Evolutionary conservation across 1,284 basidiomycete species (phyloP), one percentile per base, ranked within the genome.

Genomic region (Trichosporon sp.): DNA sequence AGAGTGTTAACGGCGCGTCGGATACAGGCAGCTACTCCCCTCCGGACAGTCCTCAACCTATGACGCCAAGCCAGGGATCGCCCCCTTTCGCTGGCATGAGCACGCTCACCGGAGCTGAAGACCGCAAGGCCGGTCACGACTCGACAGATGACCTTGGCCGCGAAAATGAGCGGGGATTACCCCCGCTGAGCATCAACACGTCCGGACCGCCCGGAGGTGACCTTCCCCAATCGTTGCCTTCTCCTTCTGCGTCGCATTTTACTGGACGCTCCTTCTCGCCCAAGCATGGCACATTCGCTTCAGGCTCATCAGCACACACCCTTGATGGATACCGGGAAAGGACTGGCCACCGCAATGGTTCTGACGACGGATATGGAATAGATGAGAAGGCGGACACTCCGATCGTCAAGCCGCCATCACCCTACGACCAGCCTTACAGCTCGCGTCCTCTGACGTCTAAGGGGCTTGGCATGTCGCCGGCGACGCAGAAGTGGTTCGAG

Each of bases 401-500:
- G 16, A 63, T 63, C 14, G 32, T 63, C 14, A 63, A 63, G 59
- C 59, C 59, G 32, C 59, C 59, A 6, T 63, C 59, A 31, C 59
- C 59, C 4, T 63, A 63, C 16, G 59, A 63, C 31, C 59, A 63
- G 59, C 59, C 59, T 32, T 63, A 63, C 59, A 16, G 16, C 59
- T 63, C 59, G 16, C 59, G 59, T 2, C 59, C 59, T 37, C 32
- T 63, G 59, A 63, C 59, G 32, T 63, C 59, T 4, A 63, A 63
- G 32, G 16, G 19, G 4, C 31, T 35, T 32, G 59, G 31, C 3
- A n/a, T 35, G 59, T 35, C 59, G 5, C 38, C n/a, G 10, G 51
- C n/a, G 11, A 7, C 5, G 3, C 59, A 61, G 35, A 12, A 31
- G 40, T 80, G 79, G 66, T 75, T 71, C 51, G 80, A 81, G 65